A percentile compares a stretch with the other conserved stretches of the same genome.
Conservation (phyloP, 495 filamentous ascomycete genomes). For the Aspergillus bertholletiae region DNA sequence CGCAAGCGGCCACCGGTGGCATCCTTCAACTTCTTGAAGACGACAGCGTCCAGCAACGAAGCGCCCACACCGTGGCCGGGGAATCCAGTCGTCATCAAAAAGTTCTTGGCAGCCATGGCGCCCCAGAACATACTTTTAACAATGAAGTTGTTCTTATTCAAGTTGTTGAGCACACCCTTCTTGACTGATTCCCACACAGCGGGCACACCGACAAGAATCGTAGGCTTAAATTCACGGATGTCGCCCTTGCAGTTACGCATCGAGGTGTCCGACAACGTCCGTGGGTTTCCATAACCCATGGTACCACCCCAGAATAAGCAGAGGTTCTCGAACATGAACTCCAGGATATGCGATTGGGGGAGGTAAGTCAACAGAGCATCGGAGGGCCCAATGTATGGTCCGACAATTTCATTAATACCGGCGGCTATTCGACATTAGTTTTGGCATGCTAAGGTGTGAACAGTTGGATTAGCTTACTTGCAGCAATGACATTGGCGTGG, state of each 20-base stretch:
- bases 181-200: conserved; percentile 98
- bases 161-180: conserved; percentile 90
- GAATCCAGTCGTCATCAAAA: conserved; percentile 70
- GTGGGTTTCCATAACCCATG: conserved; percentile 96
- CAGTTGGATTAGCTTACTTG: conserved; percentile 51
- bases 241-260: conserved; percentile 94
- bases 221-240: conserved; percentile 89
- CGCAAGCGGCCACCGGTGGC: conserved; percentile 80
- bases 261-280: conserved; percentile 84
- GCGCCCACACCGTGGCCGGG: conserved; percentile 65
- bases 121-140: conserved; percentile 90
- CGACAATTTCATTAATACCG: conserved; percentile 82
- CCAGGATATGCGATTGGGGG: conserved; percentile 91
- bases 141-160: conserved; percentile 69
- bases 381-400: conserved; percentile 78
- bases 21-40: conserved; percentile 90
- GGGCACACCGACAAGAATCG: conserved; percentile 89
- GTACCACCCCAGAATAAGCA: conserved; percentile 90
- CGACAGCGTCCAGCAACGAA: conserved; percentile 64
- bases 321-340: conserved; percentile 96
- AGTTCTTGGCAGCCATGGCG: conserved; percentile 77
- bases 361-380: conserved; percentile 90
- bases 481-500: conserved; percentile 84
- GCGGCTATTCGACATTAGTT: conserved; percentile 56
- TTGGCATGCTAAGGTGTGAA: not conserved